Base-by-base conservation (phyloP, 2,329 filamentous ascomycete genomes). In the Aaosphaeria arxii region DNA sequence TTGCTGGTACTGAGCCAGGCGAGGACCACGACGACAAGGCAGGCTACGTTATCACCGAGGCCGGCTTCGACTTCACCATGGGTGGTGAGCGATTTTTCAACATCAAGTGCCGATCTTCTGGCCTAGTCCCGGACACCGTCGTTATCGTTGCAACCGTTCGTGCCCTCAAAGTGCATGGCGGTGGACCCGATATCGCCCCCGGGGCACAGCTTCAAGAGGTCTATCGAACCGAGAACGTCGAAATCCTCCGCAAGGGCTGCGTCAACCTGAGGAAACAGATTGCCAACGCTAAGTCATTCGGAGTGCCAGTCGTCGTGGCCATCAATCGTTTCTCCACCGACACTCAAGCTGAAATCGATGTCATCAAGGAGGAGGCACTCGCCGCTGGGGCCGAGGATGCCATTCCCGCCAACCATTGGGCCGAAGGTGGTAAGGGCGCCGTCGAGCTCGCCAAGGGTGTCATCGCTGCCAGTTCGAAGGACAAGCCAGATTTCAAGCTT, bases 11-110 rank as follows among this genome's bases (percentile, higher is more conserved):
- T 1, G 94, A 99, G 73, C 81, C 85, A 5, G 92, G 95, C 56
- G 94, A 97, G 76, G 83, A 95, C 61, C 83, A 91, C 64, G 78
- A 84, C 44, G 77, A 85, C 59, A 92, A 94, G 78, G 83, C 88
- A 30, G 94, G 94, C 7, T 97, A 94, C 62, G 92, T 96, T 24
- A 86, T 99, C 35, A 99, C 94, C 1, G 94, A 99, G 73, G 92
- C 94, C 45, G 94, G 94, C 7, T 99, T 99, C 71, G 94, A 99
- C 74, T 99, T 99, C 76, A 97, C 94, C 63, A 99, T 99, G 94
- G 94, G 94, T 56, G 94, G 94, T 54, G 94, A 99, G 80, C 88
- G 94, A 45, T 99, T 99, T 81, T 97, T 99, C 84, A 97, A 99
- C 78, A 97, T 99, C 80, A 99, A 99, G 81, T 97, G 94, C 77